Percentiles rank a stretch among this genome's conserved stretches.
phyloP scores from a whole-genome alignment of 2,329 filamentous ascomycete genomes.

The Ascochyta pisi region DNA sequence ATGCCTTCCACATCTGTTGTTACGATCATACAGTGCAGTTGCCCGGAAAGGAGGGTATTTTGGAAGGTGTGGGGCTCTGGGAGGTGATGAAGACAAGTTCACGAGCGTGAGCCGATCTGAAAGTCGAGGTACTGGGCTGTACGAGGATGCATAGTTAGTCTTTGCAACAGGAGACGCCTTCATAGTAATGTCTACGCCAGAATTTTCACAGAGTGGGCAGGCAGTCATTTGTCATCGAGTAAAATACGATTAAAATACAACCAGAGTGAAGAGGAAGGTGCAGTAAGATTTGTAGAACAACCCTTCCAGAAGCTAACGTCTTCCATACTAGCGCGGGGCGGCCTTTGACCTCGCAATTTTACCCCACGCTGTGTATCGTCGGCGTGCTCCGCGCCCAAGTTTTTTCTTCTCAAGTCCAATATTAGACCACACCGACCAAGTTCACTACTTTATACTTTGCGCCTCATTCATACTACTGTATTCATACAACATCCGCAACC shows the following conservation, averaged over 20 bases:
- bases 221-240: not conserved
- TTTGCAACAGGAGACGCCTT: not conserved
- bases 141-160: not conserved
- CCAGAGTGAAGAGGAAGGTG: not conserved
- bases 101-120: not conserved
- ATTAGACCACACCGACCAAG: constrained; percentile 10
- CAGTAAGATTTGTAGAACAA: not conserved
- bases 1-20: constrained; percentile 5
- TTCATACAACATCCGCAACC: constrained; percentile 21
- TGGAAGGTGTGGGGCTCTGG: constrained; percentile 4
- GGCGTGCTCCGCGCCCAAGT: constrained; percentile 13
- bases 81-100: not conserved
- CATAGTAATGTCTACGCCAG: not conserved
- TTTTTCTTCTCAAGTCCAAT: constrained; percentile 11
- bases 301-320: constrained; percentile 5
- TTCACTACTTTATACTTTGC: constrained; percentile 5
- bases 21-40: constrained; percentile 13
- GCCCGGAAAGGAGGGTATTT: not conserved
- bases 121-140: not conserved
- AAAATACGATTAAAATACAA: not conserved
- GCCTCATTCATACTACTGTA: constrained; percentile 1
- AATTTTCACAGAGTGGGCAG: not conserved
- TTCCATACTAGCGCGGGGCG: constrained; percentile 13
- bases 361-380: constrained; percentile 16
- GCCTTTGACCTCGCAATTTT: constrained; percentile 2